Evolutionary conservation across 768 basidiomycete species (phyloP).

Genomic region (Calvatia gigantea): DNA sequence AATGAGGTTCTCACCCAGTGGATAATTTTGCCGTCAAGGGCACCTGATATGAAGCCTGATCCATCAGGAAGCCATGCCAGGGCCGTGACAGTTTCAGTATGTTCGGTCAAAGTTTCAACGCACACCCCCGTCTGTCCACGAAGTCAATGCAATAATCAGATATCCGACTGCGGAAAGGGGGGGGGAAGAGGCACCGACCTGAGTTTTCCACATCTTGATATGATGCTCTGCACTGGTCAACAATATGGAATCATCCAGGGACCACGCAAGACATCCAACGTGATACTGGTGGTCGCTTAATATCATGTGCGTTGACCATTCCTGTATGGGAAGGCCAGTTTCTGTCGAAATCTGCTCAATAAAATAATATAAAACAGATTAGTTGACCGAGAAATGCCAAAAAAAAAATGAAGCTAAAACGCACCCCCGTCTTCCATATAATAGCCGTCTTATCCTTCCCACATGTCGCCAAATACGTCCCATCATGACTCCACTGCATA

Average conservation of each 20-base stretch:
- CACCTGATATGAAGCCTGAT: conserved; percentile 85
- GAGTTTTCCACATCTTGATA: conserved; percentile 88
- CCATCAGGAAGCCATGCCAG: conserved; percentile 88
- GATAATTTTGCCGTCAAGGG: conserved; percentile 79
- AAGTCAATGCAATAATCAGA: conserved; percentile 8
- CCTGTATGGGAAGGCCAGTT: conserved; percentile 39
- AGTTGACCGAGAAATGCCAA: background rate
- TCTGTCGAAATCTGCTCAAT: conserved; percentile 41
- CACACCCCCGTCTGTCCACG: conserved; percentile 73
- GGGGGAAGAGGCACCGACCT: conserved; percentile 46
- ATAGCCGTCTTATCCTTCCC: conserved; percentile 86
- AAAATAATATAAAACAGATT: conserved; percentile 16
- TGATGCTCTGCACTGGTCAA: conserved; percentile 78
- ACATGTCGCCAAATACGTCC: conserved; percentile 78
- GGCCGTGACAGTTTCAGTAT: conserved; percentile 81
- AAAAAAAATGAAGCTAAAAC: conserved; percentile 22
- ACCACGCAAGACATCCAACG: conserved; percentile 89
- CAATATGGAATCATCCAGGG: conserved; percentile 79
- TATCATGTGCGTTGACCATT: conserved; percentile 55
- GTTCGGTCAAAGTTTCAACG: conserved; percentile 61
- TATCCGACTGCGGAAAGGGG: background rate
- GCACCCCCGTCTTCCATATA: conserved; percentile 83
- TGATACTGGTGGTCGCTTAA: conserved; percentile 76
- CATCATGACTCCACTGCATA: conserved; percentile 92
- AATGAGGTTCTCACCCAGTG: conserved; percentile 63